Percentiles rank a stretch among this genome's conserved stretches.
These are phyloP conservation scores for Fraxinus platypoda DNA, from an alignment of 305 asterid species.

Conservation along the genomic window DNA sequence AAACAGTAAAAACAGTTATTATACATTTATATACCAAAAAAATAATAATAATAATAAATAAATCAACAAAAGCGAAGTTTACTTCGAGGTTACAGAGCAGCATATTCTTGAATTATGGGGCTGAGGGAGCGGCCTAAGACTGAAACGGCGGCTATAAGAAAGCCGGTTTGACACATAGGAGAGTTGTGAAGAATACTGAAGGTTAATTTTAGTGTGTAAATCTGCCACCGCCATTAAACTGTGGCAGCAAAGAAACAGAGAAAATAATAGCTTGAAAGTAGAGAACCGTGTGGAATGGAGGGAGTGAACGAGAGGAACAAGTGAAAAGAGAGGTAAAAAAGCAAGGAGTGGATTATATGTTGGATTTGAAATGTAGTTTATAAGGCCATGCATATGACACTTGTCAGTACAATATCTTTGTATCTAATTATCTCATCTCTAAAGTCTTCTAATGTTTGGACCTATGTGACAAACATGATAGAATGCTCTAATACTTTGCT, in stretches of 20 bases:
- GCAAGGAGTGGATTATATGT: conserved; percentile 11
- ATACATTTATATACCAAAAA: not conserved
- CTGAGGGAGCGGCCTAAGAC: conserved; percentile 33
- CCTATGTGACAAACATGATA: not conserved
- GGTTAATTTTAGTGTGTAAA: conserved; percentile 30
- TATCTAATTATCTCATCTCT: conserved; percentile 37
- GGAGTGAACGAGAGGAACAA: not conserved
- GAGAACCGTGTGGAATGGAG: not conserved
- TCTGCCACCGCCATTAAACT: conserved; percentile 71
- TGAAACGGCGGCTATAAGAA: conserved; percentile 35
- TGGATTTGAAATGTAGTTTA: conserved; percentile 38
- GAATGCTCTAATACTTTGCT: not conserved
- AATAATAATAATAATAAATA: not conserved
- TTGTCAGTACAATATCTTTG: conserved; percentile 32
- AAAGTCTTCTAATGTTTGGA: not conserved
- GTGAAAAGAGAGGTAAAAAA: conserved; percentile 2
- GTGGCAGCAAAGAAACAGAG: conserved; percentile 21
- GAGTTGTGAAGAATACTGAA: conserved; percentile 46
- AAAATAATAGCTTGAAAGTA: not conserved
- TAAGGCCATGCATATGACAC: conserved; percentile 71
- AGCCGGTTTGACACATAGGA: conserved; percentile 47
- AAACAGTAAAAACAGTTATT: not conserved
- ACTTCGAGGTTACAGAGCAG: conserved; percentile 87
- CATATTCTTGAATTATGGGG: conserved; percentile 39
- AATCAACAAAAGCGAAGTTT: conserved; percentile 9